Percentiles rank a stretch among this genome's conserved stretches.
Conservation (phyloP, 139 green algal genomes). For the Nannochloris sp. region DNA sequence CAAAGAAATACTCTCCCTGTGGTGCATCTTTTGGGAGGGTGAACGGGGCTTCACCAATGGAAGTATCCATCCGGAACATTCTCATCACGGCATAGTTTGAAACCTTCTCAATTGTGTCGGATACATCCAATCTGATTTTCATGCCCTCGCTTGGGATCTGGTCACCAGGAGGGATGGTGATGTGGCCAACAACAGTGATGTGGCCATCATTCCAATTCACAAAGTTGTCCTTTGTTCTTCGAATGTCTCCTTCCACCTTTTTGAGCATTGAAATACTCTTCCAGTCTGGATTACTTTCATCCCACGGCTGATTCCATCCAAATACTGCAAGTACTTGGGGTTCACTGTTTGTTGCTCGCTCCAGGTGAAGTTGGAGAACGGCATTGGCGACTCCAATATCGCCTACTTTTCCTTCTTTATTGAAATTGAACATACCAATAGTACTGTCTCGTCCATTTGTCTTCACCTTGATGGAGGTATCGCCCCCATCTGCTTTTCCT, state of each 20-base stretch:
- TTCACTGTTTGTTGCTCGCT: not conserved
- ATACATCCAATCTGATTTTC: not conserved
- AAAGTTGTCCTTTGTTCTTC: too few relatives aligned
- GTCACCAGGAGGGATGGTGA: not conserved
- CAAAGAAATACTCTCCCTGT: constrained; percentile 1
- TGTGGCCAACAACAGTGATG: not conserved
- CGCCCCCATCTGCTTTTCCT: too few relatives aligned
- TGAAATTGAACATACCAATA: too few relatives aligned
- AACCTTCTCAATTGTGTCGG: not conserved
- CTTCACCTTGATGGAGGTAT: too few relatives aligned
- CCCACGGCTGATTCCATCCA: not conserved
- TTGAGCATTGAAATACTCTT: not conserved
- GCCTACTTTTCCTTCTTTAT: not conserved
- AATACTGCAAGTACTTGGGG: not conserved
- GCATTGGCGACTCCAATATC: constrained; percentile 2
- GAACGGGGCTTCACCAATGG: not conserved
- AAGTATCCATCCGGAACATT: not conserved
- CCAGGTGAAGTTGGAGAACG: not conserved
- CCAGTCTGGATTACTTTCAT: not conserved
- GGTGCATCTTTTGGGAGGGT: not conserved
- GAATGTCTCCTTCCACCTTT: too few relatives aligned
- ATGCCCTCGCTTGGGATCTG: not conserved
- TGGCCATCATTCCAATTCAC: too few relatives aligned
- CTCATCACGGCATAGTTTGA: not conserved
- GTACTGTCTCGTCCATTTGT: too few relatives aligned